Conservation (phyloP, 345 rosid species). For the Murraya koenigii region DNA sequence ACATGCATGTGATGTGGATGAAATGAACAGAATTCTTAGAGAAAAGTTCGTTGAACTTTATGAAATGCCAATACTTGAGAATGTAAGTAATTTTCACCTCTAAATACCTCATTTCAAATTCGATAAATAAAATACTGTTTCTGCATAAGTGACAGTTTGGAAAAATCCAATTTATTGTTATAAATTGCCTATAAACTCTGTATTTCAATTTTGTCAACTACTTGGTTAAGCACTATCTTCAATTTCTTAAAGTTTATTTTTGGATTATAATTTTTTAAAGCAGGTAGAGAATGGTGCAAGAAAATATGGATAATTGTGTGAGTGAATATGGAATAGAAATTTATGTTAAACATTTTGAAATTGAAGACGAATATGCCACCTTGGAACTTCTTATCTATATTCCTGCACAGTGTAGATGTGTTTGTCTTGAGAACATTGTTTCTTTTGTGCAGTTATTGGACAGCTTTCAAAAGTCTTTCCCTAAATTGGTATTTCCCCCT, state of each 20-base stretch:
- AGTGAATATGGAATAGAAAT: not conserved
- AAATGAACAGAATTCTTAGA: conserved; percentile 73
- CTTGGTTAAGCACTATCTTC: not conserved
- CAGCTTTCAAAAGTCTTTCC: conserved; percentile 79
- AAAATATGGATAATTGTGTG: not conserved
- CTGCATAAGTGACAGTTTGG: not conserved
- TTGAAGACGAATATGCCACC: not conserved
- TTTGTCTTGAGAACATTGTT: not conserved
- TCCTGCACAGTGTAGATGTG: not conserved
- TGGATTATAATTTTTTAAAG: not conserved
- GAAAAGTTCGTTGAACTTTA: conserved; percentile 94
- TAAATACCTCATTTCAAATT: not conserved
- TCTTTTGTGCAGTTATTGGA: conserved; percentile 56
- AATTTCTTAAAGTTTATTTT: not conserved
- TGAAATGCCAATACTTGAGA: conserved; percentile 79
- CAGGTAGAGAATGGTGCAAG: not conserved
- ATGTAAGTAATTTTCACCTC: conserved; percentile 46
- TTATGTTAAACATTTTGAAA: not conserved
- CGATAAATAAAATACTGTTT: not conserved
- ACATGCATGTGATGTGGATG: conserved; percentile 96
- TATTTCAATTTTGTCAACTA: not conserved
- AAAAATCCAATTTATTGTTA: not conserved
- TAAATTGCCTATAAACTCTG: not conserved
- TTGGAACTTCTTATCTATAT: not conserved
- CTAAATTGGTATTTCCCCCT: conserved; percentile 66